Conservation (phyloP, 176 grass and related monocot species). For the Olyra latifolia region DNA sequence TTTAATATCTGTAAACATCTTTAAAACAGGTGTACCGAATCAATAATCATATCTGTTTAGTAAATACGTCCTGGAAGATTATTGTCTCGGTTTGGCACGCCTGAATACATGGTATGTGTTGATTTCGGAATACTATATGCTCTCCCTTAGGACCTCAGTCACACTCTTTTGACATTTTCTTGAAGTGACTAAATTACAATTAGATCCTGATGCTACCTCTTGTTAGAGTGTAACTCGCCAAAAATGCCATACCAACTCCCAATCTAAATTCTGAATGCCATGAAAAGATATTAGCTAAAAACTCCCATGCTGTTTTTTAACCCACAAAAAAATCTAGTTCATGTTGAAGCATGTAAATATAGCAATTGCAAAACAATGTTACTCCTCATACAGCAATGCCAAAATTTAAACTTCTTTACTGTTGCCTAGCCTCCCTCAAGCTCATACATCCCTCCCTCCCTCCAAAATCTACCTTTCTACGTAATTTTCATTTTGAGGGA, state of each 20-base stretch:
- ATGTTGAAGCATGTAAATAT: neutral
- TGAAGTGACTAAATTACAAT: neutral
- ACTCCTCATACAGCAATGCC: neutral
- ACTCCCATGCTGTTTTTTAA: neutral
- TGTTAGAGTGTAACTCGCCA: neutral
- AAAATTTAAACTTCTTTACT: neutral
- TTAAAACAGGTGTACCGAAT: too few species aligned
- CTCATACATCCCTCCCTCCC: too few species aligned
- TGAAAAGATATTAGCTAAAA: neutral
- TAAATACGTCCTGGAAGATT: constrained; percentile 3
- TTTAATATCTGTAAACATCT: too few species aligned
- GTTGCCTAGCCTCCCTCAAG: neutral
- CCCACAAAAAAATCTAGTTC: neutral
- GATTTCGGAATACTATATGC: neutral
- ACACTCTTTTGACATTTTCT: neutral
- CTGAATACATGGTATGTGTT: neutral
- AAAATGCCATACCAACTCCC: neutral
- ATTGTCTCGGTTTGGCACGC: neutral
- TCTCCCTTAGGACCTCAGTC: neutral
- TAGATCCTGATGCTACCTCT: neutral
- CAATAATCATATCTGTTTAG: too few species aligned
- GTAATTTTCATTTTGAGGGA: neutral
- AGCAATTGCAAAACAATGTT: neutral
- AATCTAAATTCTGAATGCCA: constrained; percentile 12
- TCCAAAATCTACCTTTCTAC: neutral